Conservation (phyloP, 2,329 filamentous ascomycete species). For the Dryadomyces quercivorus region DNA sequence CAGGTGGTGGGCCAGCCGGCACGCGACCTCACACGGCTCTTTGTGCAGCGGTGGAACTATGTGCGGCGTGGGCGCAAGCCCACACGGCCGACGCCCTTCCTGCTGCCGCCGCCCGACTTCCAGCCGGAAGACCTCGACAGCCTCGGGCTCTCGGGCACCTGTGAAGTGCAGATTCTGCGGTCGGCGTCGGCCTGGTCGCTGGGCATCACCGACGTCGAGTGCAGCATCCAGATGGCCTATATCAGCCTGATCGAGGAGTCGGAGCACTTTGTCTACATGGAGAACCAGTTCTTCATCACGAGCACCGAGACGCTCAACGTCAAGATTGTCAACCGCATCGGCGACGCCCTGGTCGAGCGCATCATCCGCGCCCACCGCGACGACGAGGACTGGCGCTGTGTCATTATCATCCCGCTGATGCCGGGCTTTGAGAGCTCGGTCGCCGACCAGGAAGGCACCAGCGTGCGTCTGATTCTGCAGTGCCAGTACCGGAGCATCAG, state of each 20-base stretch:
- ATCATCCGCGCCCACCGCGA: constrained; percentile 76
- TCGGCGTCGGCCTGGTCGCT: constrained; percentile 88
- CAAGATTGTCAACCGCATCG: constrained; percentile 84
- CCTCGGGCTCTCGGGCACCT: constrained; percentile 82
- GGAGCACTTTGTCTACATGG: constrained; percentile 95
- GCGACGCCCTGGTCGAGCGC: constrained; percentile 85
- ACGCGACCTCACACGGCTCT: constrained; percentile 85
- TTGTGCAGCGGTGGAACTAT: constrained; percentile 97
- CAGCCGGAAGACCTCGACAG: constrained; percentile 74
- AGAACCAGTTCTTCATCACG: constrained; percentile 97
- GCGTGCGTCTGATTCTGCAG: constrained; percentile 89
- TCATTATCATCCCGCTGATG: constrained; percentile 87
- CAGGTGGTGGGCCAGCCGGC: constrained; percentile 94
- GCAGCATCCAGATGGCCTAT: constrained; percentile 94
- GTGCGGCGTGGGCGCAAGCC: constrained; percentile 85
- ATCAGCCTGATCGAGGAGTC: constrained; percentile 89
- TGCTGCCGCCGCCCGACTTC: constrained; percentile 88
- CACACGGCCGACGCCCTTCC: constrained; percentile 82
- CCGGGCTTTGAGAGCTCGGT: constrained; percentile 98
- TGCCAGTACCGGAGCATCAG: constrained; percentile 96
- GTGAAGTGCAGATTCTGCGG: constrained; percentile 89
- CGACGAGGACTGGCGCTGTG: constrained; percentile 78
- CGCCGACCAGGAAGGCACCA: constrained; percentile 85
- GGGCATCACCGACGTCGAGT: constrained; percentile 75
- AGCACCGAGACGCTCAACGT: constrained; percentile 80